Conservation (phyloP, 495 filamentous ascomycete species). For the Aspergillus leporis region DNA sequence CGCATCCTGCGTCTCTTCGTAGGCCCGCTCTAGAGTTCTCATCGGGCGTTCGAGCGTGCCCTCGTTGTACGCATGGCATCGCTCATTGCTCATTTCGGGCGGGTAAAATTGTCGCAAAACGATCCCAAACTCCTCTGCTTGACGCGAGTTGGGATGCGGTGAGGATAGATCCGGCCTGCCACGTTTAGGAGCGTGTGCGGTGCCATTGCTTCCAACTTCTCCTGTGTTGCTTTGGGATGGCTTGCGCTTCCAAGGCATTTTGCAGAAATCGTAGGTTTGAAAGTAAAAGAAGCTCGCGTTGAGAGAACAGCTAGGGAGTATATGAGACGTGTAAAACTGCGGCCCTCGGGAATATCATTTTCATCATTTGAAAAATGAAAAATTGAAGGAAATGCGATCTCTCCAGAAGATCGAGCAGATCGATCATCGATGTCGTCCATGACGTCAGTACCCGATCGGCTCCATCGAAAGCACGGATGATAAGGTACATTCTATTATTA, state of each 20-base stretch:
- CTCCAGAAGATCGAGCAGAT: constrained; percentile 18
- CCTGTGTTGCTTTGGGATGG: constrained; percentile 8
- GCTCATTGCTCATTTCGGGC: constrained; percentile 76
- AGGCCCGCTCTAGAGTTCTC: constrained; percentile 55
- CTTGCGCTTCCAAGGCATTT: constrained; percentile 37
- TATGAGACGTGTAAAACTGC: background rate
- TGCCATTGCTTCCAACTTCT: constrained; percentile 12
- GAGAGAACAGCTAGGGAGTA: background rate
- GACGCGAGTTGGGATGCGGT: constrained; percentile 40
- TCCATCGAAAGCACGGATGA: background rate
- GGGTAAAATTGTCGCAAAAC: constrained; percentile 82
- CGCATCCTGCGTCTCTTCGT: constrained; percentile 49
- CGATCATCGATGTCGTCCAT: constrained; percentile 21
- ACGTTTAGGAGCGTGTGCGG: constrained; percentile 19
- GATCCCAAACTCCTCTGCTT: constrained; percentile 66
- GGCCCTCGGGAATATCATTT: background rate
- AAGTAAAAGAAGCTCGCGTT: background rate
- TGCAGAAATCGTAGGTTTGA: background rate
- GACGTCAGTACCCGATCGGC: constrained; percentile 23
- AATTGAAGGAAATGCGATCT: background rate
- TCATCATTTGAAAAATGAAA: too few species aligned
- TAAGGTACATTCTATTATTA: too few species aligned
- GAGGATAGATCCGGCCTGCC: constrained; percentile 21
- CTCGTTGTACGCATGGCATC: constrained; percentile 69
- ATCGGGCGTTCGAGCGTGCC: constrained; percentile 70